Base-by-base conservation (phyloP, 768 basidiomycete genomes). In the Russula lepida region DNA sequence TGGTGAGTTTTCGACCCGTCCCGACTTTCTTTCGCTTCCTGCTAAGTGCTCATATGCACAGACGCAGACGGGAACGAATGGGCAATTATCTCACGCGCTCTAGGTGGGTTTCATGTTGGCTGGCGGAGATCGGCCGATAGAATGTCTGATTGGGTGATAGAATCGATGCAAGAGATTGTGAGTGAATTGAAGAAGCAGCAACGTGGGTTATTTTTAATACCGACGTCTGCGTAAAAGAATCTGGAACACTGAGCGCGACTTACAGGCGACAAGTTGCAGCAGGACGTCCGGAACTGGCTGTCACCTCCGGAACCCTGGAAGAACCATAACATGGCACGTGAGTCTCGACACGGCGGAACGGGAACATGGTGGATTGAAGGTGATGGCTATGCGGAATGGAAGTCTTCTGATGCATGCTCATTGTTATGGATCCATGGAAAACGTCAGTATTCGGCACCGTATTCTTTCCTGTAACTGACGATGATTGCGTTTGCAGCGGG, bases 351-450 rank as follows among this genome's bases (percentile, higher is more conserved):
- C 15, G 28, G 8, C 11, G 59, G 44, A 37, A 39, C 46, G 0
- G n/a, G 52, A 3, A 48, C n/a, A 3, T 60, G 59, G 59, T 48
- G 53, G 27, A 47, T 39, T 28, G 3, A 47, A 27, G 27, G 33
- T 1, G 35, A 33, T 35, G 6, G 13, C 6, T 60, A 54, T n/a
- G 17, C 19, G 2, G 25, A 60, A 6, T 60, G 59, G 59, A 60
- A 48, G 2, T 12, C 3, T 3, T 28, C 43, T n/a, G 33, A 33
- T 9, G 0, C 51, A 17, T 35, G 21, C 3, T 60, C 44, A 1
- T 21, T 52, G 4, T 28, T 60, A 33, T 60, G 59, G 59, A 37
- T 60, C 4, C 21, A 46, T 15, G 52, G 59, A 21, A 60, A 60
- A 28, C 46, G 59, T 60, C 15, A 13, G 52, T 25, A 33, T 30